A percentile compares a stretch with the other conserved stretches of the same genome.
Evolutionary conservation across 2,329 filamentous ascomycete species (phyloP).

Genomic region (Aspergillus ochraceoroseus): DNA sequence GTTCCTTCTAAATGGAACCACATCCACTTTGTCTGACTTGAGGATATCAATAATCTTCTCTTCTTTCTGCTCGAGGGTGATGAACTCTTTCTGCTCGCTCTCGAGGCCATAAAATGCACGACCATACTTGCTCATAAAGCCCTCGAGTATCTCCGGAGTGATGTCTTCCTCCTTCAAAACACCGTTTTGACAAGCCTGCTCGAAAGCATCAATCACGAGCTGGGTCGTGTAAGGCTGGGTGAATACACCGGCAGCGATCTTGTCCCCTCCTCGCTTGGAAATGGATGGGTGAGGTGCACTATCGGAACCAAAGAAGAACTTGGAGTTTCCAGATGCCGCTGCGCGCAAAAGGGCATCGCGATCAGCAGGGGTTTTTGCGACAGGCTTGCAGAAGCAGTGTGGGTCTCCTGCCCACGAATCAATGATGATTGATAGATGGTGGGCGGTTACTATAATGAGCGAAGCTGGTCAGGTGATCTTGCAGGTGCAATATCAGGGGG

Average conservation of each 20-base stretch:
- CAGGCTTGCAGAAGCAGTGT: constrained; percentile 75
- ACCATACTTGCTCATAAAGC: constrained; percentile 56
- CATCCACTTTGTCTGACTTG: constrained; percentile 53
- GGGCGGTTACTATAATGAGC: constrained; percentile 59
- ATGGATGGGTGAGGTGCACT: constrained; percentile 60
- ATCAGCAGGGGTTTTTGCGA: constrained; percentile 67
- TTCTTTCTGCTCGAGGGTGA: constrained; percentile 55
- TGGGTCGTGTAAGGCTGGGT: constrained; percentile 58
- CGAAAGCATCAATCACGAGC: constrained; percentile 56
- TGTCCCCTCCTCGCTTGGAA: constrained; percentile 53
- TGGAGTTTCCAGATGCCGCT: constrained; percentile 50
- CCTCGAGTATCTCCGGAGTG: constrained; percentile 51
- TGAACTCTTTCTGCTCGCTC: constrained; percentile 46
- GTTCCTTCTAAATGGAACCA: constrained; percentile 62
- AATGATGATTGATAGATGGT: constrained; percentile 75
- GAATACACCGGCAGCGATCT: constrained; percentile 55
- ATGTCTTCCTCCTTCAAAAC: constrained; percentile 53
- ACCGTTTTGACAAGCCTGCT: constrained; percentile 52
- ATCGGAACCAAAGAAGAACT: constrained; percentile 68
- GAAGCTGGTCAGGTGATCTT: background rate
- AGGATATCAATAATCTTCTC: constrained; percentile 54
- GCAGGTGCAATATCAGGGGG: constrained; percentile 28
- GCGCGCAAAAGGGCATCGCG: constrained; percentile 66
- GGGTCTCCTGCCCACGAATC: constrained; percentile 68
- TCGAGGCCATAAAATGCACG: constrained; percentile 55